Base-by-base conservation (phyloP, 2,329 filamentous ascomycete species). In the Talaromyces sp. region DNA sequence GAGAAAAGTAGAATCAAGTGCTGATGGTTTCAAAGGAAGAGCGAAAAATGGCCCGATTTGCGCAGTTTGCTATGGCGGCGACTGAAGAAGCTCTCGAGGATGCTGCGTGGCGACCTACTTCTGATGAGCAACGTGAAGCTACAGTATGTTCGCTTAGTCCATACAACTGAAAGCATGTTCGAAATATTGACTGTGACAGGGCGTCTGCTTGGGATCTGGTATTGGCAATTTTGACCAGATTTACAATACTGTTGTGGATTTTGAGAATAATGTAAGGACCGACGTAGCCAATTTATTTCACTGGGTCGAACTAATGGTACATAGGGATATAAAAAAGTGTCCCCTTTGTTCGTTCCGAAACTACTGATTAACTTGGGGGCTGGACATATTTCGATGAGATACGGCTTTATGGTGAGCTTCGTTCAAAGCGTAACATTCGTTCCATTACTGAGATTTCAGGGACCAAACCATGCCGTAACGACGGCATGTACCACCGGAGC, bases 401-500 rank as follows among this genome's bases (percentile, higher is more conserved):
- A 95, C 79, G 91, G 92, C 19, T 90, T 99, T 73, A 87, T 84
- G 73, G 84, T 85, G 73, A 59, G 69, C 63, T 56, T 43, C 13
- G 15, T 19, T 27, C 6, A 56, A 45, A n/a, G 35, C 19, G 1
- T 15, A 22, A 56, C 7, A 15, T 17, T 15, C 15, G 15, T 31
- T 25, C 37, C 11, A 61, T 61, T 15, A 65, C 13, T 27, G n/a
- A 58, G 17, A 10, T 33, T 31, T 31, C 81, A 91, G 77, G 95
- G 95, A 0, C 95, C 95, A 4, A 97, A 97, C 74, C 95, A 97
- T 78, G 87, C 94, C 1, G 92, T 87, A 45, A 96, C 94, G 0
- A 99, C 95, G 13, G 95, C 95, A 65, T 99, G 95, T 76, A 98
- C 95, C 0, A 99, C 95, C 0, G 95, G 95, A 11, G 92, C 94